These are phyloP conservation scores for Lagerstroemia speciosa DNA, from an alignment of 345 rosid genomes.

Conservation along the genomic window DNA sequence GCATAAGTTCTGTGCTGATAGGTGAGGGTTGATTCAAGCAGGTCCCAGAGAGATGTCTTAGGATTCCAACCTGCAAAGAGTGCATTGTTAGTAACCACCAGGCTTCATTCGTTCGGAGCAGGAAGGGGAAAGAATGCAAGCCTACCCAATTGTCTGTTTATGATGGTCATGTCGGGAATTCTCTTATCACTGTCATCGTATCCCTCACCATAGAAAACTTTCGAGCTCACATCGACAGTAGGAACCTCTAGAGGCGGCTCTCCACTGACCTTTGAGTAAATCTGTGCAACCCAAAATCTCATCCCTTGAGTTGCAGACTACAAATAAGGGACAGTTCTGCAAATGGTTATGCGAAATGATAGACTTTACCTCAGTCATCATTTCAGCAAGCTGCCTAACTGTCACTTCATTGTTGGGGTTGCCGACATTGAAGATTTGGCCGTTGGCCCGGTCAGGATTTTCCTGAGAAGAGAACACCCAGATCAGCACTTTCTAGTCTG, in stretches of 20 bases:
- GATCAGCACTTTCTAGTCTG: neutral
- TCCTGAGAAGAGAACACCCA: slow-evolving; percentile 18
- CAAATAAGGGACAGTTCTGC: neutral
- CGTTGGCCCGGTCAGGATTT: slow-evolving; percentile 45
- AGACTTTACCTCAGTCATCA: slow-evolving; percentile 40
- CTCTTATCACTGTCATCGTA: slow-evolving; percentile 51
- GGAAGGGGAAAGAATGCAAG: neutral
- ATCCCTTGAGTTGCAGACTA: neutral
- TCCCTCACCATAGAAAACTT: slow-evolving; percentile 44
- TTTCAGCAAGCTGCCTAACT: slow-evolving; percentile 47
- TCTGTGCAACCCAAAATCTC: slow-evolving; percentile 13
- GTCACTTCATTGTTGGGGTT: slow-evolving; percentile 49
- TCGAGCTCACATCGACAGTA: slow-evolving; percentile 37
- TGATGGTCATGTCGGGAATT: slow-evolving; percentile 50
- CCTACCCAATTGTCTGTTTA: slow-evolving; percentile 42
- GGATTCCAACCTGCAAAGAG: slow-evolving; percentile 37
- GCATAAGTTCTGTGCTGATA: slow-evolving; percentile 47
- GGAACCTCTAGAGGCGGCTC: slow-evolving; percentile 35
- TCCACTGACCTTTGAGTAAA: slow-evolving; percentile 33
- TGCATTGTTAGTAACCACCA: neutral
- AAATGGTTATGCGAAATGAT: neutral
- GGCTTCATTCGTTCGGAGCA: neutral
- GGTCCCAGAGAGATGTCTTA: slow-evolving; percentile 44
- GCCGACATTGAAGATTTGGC: slow-evolving; percentile 44
- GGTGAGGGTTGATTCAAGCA: slow-evolving; percentile 39